These are phyloP conservation scores for Garcia nutans DNA, from an alignment of 345 rosid genomes.

Conservation along the genomic window DNA sequence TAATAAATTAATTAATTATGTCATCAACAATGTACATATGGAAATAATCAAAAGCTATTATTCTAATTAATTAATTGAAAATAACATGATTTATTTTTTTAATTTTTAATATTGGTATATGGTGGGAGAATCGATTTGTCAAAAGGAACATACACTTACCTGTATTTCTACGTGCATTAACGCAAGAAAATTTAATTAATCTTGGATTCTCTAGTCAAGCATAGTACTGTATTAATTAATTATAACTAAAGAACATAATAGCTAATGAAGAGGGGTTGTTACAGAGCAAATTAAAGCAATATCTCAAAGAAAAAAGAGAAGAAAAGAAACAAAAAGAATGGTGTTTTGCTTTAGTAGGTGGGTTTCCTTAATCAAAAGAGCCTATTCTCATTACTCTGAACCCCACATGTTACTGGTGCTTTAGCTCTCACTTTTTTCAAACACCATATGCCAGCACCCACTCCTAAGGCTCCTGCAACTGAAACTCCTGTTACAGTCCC, in stretches of 20 bases:
- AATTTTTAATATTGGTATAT: no score
- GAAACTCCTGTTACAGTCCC: slow-evolving; percentile 76
- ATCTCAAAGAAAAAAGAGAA: neutral
- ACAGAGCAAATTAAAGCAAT: slow-evolving; percentile 14
- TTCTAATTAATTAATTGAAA: neutral
- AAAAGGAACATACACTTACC: no score
- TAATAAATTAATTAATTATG: no score
- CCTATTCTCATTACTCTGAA: slow-evolving; percentile 81
- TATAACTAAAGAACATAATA: neutral
- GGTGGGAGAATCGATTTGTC: no score
- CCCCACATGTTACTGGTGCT: slow-evolving; percentile 87
- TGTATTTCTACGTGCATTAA: no score
- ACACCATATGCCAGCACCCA: slow-evolving; percentile 79
- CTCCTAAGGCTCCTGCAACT: slow-evolving; percentile 66
- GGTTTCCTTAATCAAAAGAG: slow-evolving; percentile 45
- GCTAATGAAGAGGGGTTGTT: slow-evolving; percentile 1
- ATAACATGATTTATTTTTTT: neutral
- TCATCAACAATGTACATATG: no score
- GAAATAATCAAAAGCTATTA: neutral
- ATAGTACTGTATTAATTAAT: neutral
- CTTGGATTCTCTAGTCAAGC: neutral
- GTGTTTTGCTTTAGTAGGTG: neutral
- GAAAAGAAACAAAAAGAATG: neutral
- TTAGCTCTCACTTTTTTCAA: slow-evolving; percentile 71
- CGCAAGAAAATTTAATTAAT: no score